These are phyloP conservation scores for Sarcomyxa edulis DNA, from an alignment of 768 basidiomycete species.

Conservation along the genomic window DNA sequence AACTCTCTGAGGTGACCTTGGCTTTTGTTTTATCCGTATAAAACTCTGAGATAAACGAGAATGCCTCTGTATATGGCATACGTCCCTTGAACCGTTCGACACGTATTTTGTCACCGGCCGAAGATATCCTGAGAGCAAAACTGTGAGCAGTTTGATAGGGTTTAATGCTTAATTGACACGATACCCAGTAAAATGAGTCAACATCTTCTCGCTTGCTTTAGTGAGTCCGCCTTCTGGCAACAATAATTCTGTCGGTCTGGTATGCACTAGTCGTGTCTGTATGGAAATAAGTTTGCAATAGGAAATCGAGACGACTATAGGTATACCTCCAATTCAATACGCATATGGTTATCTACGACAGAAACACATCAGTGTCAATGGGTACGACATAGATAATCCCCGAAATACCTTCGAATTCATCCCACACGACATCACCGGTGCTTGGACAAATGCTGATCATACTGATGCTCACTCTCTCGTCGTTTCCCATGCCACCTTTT, in stretches of 20 bases:
- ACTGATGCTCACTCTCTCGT: slow-evolving; percentile 44
- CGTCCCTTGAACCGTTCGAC: slow-evolving; percentile 53
- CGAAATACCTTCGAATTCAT: slow-evolving; percentile 74
- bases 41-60: slow-evolving; percentile 58
- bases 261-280: slow-evolving; percentile 84
- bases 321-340: slow-evolving; percentile 84
- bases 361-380: background rate
- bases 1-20: slow-evolving; percentile 34
- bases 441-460: slow-evolving; percentile 78
- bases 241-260: slow-evolving; percentile 77
- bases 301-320: background rate
- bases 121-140: slow-evolving; percentile 30
- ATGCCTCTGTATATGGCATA: slow-evolving; percentile 66
- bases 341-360: slow-evolving; percentile 67
- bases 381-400: slow-evolving; percentile 4
- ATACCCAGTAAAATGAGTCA: slow-evolving; percentile 67
- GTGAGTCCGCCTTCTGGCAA: slow-evolving; percentile 57
- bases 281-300: background rate
- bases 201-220: slow-evolving; percentile 67
- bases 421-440: slow-evolving; percentile 93
- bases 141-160: no score
- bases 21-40: slow-evolving; percentile 49
- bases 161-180: background rate
- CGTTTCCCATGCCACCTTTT: slow-evolving; percentile 18
- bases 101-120: slow-evolving; percentile 42